These are phyloP conservation scores for Sporothrix mexicana DNA, from an alignment of 2,329 filamentous ascomycete genomes.

Conservation along the genomic window DNA sequence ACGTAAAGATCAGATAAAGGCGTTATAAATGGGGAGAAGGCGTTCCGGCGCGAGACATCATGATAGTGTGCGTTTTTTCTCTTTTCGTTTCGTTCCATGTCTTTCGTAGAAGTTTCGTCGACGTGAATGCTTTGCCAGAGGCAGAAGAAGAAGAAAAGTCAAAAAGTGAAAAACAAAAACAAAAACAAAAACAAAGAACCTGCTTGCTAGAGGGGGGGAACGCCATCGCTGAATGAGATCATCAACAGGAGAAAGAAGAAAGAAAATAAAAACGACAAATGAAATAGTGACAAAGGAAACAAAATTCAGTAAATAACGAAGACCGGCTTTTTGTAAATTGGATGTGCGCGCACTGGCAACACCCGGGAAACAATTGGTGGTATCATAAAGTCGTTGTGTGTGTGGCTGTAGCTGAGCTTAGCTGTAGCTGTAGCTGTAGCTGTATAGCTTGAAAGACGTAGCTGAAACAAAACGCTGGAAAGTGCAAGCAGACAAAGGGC, in stretches of 20 bases:
- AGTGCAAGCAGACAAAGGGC: background rate
- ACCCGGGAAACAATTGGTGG: slow-evolving; percentile 20
- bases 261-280: slow-evolving; percentile 19
- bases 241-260: slow-evolving; percentile 35
- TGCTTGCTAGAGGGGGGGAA: slow-evolving; percentile 32
- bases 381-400: slow-evolving; percentile 28
- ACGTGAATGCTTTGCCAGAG: slow-evolving; percentile 23
- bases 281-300: slow-evolving; percentile 10
- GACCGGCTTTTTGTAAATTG: slow-evolving; percentile 21
- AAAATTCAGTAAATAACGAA: slow-evolving; percentile 9
- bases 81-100: slow-evolving; percentile 4
- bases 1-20: slow-evolving; percentile 28
- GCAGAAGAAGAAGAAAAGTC: slow-evolving; percentile 34
- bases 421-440: background rate
- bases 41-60: slow-evolving; percentile 32
- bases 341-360: slow-evolving; percentile 14
- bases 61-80: background rate
- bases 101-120: slow-evolving; percentile 31
- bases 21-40: slow-evolving; percentile 27
- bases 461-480: background rate
- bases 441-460: background rate
- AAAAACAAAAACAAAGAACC: background rate
- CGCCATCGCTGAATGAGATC: slow-evolving; percentile 43
- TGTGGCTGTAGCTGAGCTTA: background rate
- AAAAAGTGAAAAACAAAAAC: background rate